Conservation (phyloP, 768 basidiomycete genomes). For the Boletus tylopilopsis region DNA sequence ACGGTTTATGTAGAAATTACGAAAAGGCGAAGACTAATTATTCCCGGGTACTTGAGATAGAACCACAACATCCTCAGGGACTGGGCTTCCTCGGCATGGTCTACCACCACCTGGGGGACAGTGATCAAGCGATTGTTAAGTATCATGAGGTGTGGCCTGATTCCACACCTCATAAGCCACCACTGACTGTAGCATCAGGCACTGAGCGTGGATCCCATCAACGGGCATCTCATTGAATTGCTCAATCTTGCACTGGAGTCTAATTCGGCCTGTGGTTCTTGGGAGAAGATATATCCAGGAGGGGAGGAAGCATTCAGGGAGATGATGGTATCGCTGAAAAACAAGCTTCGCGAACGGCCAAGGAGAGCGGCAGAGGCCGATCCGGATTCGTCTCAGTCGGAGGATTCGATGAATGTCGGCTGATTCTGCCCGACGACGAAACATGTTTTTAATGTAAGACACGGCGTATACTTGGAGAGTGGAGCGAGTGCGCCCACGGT, state of each 20-base stretch:
- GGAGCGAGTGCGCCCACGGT: conserved; percentile 24
- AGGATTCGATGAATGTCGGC: conserved; percentile 32
- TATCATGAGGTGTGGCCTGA: conserved; percentile 78
- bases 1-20: conserved; percentile 36
- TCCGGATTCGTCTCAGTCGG: conserved; percentile 14
- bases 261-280: conserved; percentile 29
- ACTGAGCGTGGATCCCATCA: conserved; percentile 78
- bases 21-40: conserved; percentile 74
- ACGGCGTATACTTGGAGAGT: conserved; percentile 11
- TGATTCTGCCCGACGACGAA: conserved; percentile 19
- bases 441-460: conserved; percentile 24
- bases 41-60: conserved; percentile 76
- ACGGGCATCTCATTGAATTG: conserved; percentile 74
- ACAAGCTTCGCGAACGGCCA: conserved; percentile 25
- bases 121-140: conserved; percentile 79
- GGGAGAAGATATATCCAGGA: conserved; percentile 34
- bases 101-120: conserved; percentile 66
- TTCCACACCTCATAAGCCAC: not conserved
- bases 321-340: conserved; percentile 33
- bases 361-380: conserved; percentile 16
- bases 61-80: conserved; percentile 78
- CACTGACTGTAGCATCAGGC: conserved; percentile 44
- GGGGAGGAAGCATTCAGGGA: conserved; percentile 31
- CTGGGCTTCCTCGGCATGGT: conserved; percentile 90
- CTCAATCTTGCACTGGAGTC: conserved; percentile 76